Percentiles rank a stretch among this genome's conserved stretches.
Conservation (phyloP, 129 eudicot species). For the Sambucus nigra region DNA sequence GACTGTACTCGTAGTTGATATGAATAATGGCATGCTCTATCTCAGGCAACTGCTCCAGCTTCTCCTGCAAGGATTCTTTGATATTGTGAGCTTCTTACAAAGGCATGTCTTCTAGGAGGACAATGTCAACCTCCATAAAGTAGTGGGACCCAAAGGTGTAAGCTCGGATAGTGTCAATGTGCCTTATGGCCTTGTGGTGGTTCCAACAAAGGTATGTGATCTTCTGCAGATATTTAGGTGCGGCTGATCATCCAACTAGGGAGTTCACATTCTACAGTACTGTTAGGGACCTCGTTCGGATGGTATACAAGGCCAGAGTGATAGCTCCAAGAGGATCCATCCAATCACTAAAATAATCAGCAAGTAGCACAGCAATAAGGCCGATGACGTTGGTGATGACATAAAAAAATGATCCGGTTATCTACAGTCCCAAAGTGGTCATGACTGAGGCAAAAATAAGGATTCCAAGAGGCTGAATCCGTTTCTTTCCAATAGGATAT, state of each 20-base stretch:
- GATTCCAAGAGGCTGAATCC: conserved; percentile 93
- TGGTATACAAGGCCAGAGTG: conserved; percentile 70
- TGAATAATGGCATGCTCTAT: conserved; percentile 76
- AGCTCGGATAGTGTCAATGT: conserved; percentile 69
- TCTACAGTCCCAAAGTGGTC: conserved; percentile 88
- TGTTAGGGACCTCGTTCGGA: conserved; percentile 80
- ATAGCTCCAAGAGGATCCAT: conserved; percentile 90
- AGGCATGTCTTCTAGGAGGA: conserved; percentile 57
- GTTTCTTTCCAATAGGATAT: conserved; percentile 78
- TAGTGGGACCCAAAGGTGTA: conserved; percentile 87
- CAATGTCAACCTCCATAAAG: conserved; percentile 80
- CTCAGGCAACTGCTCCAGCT: conserved; percentile 62
- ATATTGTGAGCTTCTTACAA: conserved; percentile 68
- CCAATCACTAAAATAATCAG: conserved; percentile 65
- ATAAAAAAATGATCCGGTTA: conserved; percentile 75
- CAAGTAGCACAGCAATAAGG: conserved; percentile 63
- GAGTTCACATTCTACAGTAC: conserved; percentile 82
- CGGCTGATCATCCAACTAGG: conserved; percentile 66
- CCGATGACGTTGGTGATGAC: conserved; percentile 79
- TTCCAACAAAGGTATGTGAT: conserved; percentile 87
- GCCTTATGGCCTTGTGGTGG: conserved; percentile 77
- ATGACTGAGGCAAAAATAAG: conserved; percentile 89
- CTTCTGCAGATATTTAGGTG: conserved; percentile 74
- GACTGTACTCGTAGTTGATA: conserved; percentile 60
- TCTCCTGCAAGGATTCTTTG: conserved; percentile 71